Evolutionary conservation across 495 filamentous ascomycete genomes (phyloP).

Genomic region (Penicillium manginii): DNA sequence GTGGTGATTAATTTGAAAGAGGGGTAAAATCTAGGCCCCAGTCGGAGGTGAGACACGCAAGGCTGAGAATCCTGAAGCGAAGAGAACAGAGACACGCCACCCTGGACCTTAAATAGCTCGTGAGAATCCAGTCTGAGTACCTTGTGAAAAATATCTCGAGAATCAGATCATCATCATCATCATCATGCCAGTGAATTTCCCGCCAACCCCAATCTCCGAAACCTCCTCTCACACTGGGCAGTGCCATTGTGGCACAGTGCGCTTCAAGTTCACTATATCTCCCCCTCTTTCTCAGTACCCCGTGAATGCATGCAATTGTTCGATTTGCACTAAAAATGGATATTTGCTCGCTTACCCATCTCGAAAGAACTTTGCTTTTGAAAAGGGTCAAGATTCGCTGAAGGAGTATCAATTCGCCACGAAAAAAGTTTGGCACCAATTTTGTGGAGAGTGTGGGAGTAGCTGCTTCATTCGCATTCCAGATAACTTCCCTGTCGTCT

Average conservation of each 20-base stretch:
- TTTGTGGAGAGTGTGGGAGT: constrained; percentile 35
- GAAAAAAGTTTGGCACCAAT: constrained; percentile 23
- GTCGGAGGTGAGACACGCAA: neutral
- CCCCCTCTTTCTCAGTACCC: constrained; percentile 31
- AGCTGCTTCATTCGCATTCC: constrained; percentile 13
- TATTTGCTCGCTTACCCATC: constrained; percentile 43
- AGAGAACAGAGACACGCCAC: neutral
- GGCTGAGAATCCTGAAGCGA: neutral
- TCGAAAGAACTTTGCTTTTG: constrained; percentile 27
- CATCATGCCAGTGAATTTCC: constrained; percentile 5
- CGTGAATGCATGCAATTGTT: constrained; percentile 43
- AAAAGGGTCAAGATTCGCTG: constrained; percentile 23
- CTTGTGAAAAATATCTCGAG: neutral
- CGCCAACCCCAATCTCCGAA: constrained; percentile 11
- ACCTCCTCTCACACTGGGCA: constrained; percentile 9
- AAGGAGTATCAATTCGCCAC: constrained; percentile 29
- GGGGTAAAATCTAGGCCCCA: neutral
- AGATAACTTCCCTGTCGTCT: neutral
- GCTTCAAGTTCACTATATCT: constrained; percentile 9
- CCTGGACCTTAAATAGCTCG: neutral
- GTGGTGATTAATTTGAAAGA: too few relatives aligned
- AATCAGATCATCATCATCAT: neutral
- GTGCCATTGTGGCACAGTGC: constrained; percentile 17
- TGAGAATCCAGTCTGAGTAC: neutral
- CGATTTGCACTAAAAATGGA: constrained; percentile 46